A percentile compares a stretch with the other conserved stretches of the same genome.
These are phyloP conservation scores for Bipolaris gigantea DNA, from an alignment of 2,329 filamentous ascomycete genomes.

Conservation along the genomic window DNA sequence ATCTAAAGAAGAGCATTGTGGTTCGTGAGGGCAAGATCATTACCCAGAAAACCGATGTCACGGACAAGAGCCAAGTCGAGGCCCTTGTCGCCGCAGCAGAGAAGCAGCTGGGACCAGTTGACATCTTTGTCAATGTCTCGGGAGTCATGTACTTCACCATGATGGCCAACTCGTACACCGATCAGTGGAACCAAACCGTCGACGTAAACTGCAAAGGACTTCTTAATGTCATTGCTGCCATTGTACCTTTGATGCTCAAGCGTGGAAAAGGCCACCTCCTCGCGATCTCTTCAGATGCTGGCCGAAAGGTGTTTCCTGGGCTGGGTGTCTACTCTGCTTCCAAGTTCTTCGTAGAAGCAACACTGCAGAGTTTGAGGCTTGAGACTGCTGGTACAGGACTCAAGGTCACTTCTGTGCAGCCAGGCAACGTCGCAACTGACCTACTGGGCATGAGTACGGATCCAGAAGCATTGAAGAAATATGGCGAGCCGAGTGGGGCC, in stretches of 20 bases:
- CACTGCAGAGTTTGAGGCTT: slow-evolving; percentile 71
- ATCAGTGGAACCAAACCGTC: slow-evolving; percentile 80
- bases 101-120: slow-evolving; percentile 68
- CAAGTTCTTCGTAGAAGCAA: slow-evolving; percentile 85
- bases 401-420: slow-evolving; percentile 74
- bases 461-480: slow-evolving; percentile 75
- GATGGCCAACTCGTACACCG: slow-evolving; percentile 74
- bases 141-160: slow-evolving; percentile 89
- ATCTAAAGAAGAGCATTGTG: slow-evolving; percentile 63
- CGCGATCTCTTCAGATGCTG: slow-evolving; percentile 80
- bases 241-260: slow-evolving; percentile 70
- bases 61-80: slow-evolving; percentile 66
- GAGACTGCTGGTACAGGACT: slow-evolving; percentile 76
- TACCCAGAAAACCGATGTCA: slow-evolving; percentile 72
- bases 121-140: slow-evolving; percentile 78
- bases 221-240: slow-evolving; percentile 69
- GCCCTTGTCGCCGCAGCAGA: slow-evolving; percentile 62
- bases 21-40: slow-evolving; percentile 66
- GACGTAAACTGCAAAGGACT: slow-evolving; percentile 87
- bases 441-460: slow-evolving; percentile 76
- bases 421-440: slow-evolving; percentile 75
- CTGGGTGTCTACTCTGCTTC: slow-evolving; percentile 79
- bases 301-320: slow-evolving; percentile 79
- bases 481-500: slow-evolving; percentile 72
- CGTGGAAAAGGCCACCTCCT: slow-evolving; percentile 73